A percentile compares a stretch with the other conserved stretches of the same genome.
phyloP scores from a whole-genome alignment of 75 land plant genomes.

The Larix kaempferi region DNA sequence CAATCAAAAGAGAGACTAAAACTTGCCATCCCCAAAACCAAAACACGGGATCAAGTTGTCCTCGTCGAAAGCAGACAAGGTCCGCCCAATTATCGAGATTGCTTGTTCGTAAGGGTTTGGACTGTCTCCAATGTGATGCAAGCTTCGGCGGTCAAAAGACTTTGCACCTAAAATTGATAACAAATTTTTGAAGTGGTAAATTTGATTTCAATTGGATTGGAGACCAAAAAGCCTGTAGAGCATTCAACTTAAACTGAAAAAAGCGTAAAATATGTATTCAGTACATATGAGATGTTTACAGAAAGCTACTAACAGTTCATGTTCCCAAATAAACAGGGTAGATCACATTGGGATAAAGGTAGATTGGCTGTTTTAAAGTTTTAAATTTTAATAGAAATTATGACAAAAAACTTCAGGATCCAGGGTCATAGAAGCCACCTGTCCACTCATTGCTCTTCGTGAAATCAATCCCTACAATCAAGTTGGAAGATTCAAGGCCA shows the following conservation, averaged over 20 bases:
- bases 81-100: constrained; percentile 78
- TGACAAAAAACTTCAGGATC: too few relatives aligned
- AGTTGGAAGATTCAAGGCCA: constrained; percentile 86
- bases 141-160: constrained; percentile 61
- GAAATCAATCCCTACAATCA: constrained; percentile 81
- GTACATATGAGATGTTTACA: background rate
- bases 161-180: constrained; percentile 33
- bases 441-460: constrained; percentile 95
- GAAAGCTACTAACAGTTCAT: constrained; percentile 24
- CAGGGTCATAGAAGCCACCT: constrained; percentile 24
- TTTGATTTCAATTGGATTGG: background rate
- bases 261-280: background rate
- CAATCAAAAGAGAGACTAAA: constrained; percentile 51
- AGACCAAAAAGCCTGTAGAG: background rate
- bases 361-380: constrained; percentile 42
- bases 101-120: constrained; percentile 92
- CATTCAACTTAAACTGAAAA: background rate
- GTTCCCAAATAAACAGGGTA: constrained; percentile 63
- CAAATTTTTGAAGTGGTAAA: background rate
- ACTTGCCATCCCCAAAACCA: constrained; percentile 87
- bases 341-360: constrained; percentile 68
- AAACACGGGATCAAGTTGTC: constrained; percentile 90
- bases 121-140: constrained; percentile 53
- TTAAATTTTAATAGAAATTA: constrained; percentile 34
- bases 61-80: constrained; percentile 82